Conservation (phyloP, 805 yeast species). For the Pichia nanzhaoensis region DNA sequence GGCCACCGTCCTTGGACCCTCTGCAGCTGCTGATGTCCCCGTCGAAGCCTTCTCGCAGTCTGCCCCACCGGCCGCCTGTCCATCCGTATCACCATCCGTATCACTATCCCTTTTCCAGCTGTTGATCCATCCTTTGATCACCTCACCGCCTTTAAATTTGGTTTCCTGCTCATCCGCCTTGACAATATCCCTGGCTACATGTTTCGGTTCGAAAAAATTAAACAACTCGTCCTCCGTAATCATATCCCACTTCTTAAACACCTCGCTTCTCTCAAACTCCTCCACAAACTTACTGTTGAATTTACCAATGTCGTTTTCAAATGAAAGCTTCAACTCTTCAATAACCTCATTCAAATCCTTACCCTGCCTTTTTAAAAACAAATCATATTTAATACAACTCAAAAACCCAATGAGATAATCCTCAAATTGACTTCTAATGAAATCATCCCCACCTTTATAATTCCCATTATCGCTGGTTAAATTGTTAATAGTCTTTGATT, state of each 20-base stretch:
- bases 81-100: no score
- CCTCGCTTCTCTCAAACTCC: slow-evolving; percentile 49
- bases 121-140: background rate
- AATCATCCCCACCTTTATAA: slow-evolving; percentile 77
- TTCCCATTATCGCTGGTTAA: slow-evolving; percentile 34
- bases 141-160: slow-evolving; percentile 3
- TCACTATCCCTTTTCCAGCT: slow-evolving; percentile 1
- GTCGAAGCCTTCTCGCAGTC: no score
- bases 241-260: slow-evolving; percentile 46
- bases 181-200: slow-evolving; percentile 17
- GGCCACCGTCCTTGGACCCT: background rate
- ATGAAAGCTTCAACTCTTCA: slow-evolving; percentile 18
- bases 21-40: no score
- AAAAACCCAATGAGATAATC: slow-evolving; percentile 78
- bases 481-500: slow-evolving; percentile 26
- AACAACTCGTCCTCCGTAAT: slow-evolving; percentile 66
- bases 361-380: slow-evolving; percentile 38
- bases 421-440: slow-evolving; percentile 80
- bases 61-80: no score
- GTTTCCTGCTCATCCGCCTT: slow-evolving; percentile 8
- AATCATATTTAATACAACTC: slow-evolving; percentile 63
- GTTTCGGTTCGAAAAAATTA: slow-evolving; percentile 32
- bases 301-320: slow-evolving; percentile 20
- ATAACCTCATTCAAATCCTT: slow-evolving; percentile 9
- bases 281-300: slow-evolving; percentile 35